Evolutionary conservation across 1,284 basidiomycete genomes (phyloP), one percentile per base, ranked within the genome.

Genomic region (Taiwanofungus camphoratus): DNA sequence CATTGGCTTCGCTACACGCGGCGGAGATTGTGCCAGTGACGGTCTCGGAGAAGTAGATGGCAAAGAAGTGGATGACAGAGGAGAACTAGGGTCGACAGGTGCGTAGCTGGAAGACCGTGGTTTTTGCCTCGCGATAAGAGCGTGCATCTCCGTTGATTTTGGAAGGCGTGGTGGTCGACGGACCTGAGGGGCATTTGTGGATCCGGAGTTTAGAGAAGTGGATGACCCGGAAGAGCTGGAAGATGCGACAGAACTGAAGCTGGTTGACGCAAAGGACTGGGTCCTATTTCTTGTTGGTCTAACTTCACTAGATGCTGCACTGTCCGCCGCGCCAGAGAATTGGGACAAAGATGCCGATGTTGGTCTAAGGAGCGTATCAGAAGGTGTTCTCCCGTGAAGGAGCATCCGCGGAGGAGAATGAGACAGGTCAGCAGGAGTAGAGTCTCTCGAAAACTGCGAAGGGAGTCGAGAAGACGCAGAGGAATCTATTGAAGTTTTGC

Each of bases 401-500:
- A 45, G 43, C 6, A 46, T 46, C 22, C 41, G 45, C n/a, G 7
- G 49, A 48, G 15, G 48, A 41, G 3, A 43, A 45, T 13, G 39
- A 3, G 39, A 41, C 12, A 20, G 11, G 4, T 8, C 18, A 29
- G 26, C 9, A 8, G 47, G 44, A 13, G 39, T 32, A 26, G 53
- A 45, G 32, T 51, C 42, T 8, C 6, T 46, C 36, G 53, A 27
- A 33, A 55, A 40, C 45, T 52, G 42, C 26, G 37, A 16, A 43
- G 39, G 30, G 37, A 43, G 56, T 38, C 52, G 22, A 30, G 56
- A 54, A 3, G 49, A 49, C 8, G 51, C 51, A 9, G 52, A 48
- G 3, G 54, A 43, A 0, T 45, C 27, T 5, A 48, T 27, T 20
- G 50, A 68, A 5, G 61, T 48, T 9, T 63, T 66, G 0, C 73